Evolutionary conservation across 2,329 filamentous ascomycete species (phyloP).

Genomic region (Sporothrix euskadiensis): DNA sequence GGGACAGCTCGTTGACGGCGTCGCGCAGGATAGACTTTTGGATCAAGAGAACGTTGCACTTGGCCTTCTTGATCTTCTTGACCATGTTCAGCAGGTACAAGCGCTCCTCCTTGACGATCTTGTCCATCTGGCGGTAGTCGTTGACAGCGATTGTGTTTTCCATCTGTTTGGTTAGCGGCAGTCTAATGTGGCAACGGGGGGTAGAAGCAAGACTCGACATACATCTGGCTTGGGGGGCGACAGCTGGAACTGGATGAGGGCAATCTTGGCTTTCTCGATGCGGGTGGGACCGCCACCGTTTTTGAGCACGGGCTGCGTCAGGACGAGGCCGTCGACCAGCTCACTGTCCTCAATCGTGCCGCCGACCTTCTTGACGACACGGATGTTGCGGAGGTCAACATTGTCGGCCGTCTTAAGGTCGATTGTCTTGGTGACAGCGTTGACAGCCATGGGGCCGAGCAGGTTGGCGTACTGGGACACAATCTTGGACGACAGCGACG

Average conservation of each 20-base stretch:
- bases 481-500: constrained; percentile 96
- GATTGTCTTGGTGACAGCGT: constrained; percentile 93
- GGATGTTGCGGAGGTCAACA: constrained; percentile 93
- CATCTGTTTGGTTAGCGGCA: constrained; percentile 60
- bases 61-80: constrained; percentile 99
- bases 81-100: constrained; percentile 98
- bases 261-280: constrained; percentile 97
- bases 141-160: constrained; percentile 99
- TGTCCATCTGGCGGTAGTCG: constrained; percentile 99
- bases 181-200: too few species aligned
- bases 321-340: constrained; percentile 89
- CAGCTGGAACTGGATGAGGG: constrained; percentile 96
- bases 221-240: constrained; percentile 97
- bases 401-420: constrained; percentile 95
- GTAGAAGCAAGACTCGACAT: constrained; percentile 34
- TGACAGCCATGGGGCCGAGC: constrained; percentile 96
- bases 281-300: constrained; percentile 84
- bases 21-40: constrained; percentile 98
- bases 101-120: constrained; percentile 98
- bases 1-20: constrained; percentile 93
- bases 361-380: constrained; percentile 95
- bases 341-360: constrained; percentile 98
- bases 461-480: constrained; percentile 95
- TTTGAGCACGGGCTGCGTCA: constrained; percentile 92
- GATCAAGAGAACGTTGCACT: constrained; percentile 97